phyloP scores from a whole-genome alignment of 176 grass and related monocot genomes.

The Tillandsia leiboldiana region DNA sequence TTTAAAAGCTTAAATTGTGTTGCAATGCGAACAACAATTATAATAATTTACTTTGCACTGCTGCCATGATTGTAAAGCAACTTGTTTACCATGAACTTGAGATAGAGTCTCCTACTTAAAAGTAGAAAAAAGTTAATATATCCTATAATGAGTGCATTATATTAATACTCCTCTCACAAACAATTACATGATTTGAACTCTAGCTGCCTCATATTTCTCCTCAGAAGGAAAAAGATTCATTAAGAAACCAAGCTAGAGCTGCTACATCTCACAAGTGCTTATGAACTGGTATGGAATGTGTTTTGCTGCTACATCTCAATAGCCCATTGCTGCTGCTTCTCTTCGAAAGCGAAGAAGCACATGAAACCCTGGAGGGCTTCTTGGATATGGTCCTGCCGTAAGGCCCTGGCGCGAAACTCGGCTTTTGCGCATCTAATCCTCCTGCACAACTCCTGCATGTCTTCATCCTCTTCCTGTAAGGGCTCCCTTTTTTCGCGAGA shows the following conservation, averaged over 20 bases:
- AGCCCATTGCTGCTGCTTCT: slow-evolving; percentile 31
- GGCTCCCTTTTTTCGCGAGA: slow-evolving; percentile 39
- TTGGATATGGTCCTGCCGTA: slow-evolving; percentile 47
- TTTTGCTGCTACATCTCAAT: slow-evolving; percentile 12
- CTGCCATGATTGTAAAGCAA: no score
- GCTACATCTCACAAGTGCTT: slow-evolving; percentile 14
- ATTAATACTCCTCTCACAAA: no score
- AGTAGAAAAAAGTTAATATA: no score
- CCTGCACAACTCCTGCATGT: slow-evolving; percentile 46
- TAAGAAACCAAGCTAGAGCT: background rate
- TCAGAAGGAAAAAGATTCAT: background rate
- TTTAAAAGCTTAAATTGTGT: no score
- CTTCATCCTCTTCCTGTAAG: slow-evolving; percentile 64
- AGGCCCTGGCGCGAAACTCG: slow-evolving; percentile 22
- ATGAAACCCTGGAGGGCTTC: slow-evolving; percentile 45
- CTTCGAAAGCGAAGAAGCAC: slow-evolving; percentile 26
- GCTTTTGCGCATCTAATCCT: slow-evolving; percentile 36
- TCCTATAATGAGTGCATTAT: no score
- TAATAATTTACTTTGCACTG: no score
- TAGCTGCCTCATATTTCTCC: no score
- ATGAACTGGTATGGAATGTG: slow-evolving; percentile 24
- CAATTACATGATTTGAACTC: no score
- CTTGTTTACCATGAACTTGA: no score
- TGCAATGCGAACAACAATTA: no score
- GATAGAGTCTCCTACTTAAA: no score